Evolutionary conservation across 805 yeast species (phyloP).

Genomic region (Priceomyces carsonii): DNA sequence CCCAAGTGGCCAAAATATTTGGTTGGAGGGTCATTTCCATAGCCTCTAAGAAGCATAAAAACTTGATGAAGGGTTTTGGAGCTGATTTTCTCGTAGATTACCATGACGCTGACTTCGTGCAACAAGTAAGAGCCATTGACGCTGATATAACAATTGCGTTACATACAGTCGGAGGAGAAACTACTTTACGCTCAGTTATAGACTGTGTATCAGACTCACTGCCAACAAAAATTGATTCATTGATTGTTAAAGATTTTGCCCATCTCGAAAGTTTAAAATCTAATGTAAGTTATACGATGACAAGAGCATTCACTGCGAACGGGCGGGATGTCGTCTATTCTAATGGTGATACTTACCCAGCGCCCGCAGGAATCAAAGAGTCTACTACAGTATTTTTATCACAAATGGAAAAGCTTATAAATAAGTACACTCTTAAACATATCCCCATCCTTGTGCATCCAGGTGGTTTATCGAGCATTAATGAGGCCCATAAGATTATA

Average conservation of each 20-base stretch:
- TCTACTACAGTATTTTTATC: constrained; percentile 1
- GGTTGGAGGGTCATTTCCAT: constrained; percentile 6
- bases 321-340: constrained; percentile 2
- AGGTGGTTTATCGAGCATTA: constrained; percentile 1
- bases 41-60: constrained; percentile 4
- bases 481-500: not conserved
- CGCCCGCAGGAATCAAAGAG: constrained; percentile 1
- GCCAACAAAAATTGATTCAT: constrained; percentile 1
- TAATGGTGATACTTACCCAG: constrained; percentile 2
- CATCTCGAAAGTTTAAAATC: constrained; percentile 2
- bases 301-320: constrained; percentile 5
- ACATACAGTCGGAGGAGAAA: constrained; percentile 3
- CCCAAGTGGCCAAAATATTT: constrained; percentile 3
- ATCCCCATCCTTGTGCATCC: constrained; percentile 2
- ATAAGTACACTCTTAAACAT: constrained; percentile 1
- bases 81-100: constrained; percentile 5
- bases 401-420: not conserved
- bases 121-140: constrained; percentile 3
- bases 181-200: constrained; percentile 1
- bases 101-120: constrained; percentile 2
- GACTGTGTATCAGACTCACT: constrained; percentile 1
- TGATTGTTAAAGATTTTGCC: constrained; percentile 1
- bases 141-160: constrained; percentile 1
- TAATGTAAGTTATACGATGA: constrained; percentile 6
- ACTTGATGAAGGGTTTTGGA: constrained; percentile 3